Evolutionary conservation across 225 moss, liverwort and hornwort species (phyloP).

Genomic region (Anthoceros angustus): DNA sequence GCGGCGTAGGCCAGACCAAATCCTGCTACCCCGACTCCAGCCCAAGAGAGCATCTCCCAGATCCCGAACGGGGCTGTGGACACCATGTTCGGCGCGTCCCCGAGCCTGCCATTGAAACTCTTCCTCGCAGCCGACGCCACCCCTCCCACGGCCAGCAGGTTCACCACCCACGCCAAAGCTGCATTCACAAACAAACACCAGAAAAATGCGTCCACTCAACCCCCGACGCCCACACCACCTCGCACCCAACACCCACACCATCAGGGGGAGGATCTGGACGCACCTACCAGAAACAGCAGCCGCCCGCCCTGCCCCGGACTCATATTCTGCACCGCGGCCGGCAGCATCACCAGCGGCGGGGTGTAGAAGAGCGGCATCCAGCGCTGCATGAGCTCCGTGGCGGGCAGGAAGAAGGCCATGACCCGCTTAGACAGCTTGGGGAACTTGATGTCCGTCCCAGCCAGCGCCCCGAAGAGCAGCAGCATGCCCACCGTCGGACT

Average conservation of each 20-base stretch:
- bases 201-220: no score
- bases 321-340: slow-evolving; percentile 26
- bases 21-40: slow-evolving; percentile 33
- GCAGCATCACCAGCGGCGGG: slow-evolving; percentile 34
- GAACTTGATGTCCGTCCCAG: slow-evolving; percentile 18
- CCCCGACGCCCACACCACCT: not conserved
- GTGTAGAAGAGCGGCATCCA: slow-evolving; percentile 50
- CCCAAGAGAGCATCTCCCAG: slow-evolving; percentile 44
- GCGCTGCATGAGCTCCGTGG: slow-evolving; percentile 38
- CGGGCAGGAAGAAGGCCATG: slow-evolving; percentile 30
- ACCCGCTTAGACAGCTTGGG: slow-evolving; percentile 21
- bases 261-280: slow-evolving; percentile 2
- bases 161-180: slow-evolving; percentile 47
- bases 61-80: slow-evolving; percentile 18
- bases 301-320: slow-evolving; percentile 22
- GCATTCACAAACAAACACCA: not conserved
- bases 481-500: slow-evolving; percentile 33
- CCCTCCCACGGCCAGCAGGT: slow-evolving; percentile 29
- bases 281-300: slow-evolving; percentile 26
- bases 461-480: slow-evolving; percentile 26
- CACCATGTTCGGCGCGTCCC: slow-evolving; percentile 25
- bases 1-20: slow-evolving; percentile 26
- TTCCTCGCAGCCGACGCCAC: slow-evolving; percentile 34
- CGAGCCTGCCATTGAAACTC: slow-evolving; percentile 20
- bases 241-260: slow-evolving; percentile 10